These are phyloP conservation scores for Phytophthora sp. DNA, from an alignment of 352 stramenopile species.

Conservation along the genomic window DNA sequence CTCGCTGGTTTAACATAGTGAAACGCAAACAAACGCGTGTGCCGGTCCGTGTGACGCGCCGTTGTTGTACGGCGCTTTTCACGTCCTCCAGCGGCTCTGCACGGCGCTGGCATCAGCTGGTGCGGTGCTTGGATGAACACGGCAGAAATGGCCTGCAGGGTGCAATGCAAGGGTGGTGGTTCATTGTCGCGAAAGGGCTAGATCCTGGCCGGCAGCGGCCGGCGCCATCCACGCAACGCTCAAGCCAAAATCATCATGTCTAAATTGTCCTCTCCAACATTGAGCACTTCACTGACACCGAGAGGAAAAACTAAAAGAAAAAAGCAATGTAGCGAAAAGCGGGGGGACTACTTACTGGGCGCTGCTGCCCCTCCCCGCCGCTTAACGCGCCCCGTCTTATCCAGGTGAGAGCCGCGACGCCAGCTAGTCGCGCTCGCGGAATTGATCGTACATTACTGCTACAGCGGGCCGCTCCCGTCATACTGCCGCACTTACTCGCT, in stretches of 20 bases:
- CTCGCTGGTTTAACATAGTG: constrained; percentile 17
- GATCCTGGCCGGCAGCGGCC: too few species aligned
- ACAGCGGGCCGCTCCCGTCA: constrained; percentile 39
- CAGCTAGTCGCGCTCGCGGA: constrained; percentile 25
- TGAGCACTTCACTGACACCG: constrained; percentile 59
- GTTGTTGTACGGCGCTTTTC: constrained; percentile 22
- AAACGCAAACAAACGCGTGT: constrained; percentile 16
- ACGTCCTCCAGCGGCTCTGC: constrained; percentile 7
- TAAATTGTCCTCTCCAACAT: constrained; percentile 42
- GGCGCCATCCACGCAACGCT: constrained; percentile 11
- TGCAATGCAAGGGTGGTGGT: too few species aligned
- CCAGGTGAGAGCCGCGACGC: constrained; percentile 10
- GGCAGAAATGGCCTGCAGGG: constrained; percentile 12
- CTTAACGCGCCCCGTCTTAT: constrained; percentile 12
- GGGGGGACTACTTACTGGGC: too few species aligned
- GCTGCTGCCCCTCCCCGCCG: too few species aligned
- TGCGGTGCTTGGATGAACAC: constrained; percentile 19
- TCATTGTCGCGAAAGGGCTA: too few species aligned
- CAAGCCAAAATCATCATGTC: constrained; percentile 42
- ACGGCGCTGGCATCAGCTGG: constrained; percentile 4
- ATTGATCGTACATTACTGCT: constrained; percentile 51
- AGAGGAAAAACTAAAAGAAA: constrained; percentile 40
- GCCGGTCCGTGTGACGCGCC: constrained; percentile 22
- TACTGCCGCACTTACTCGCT: constrained; percentile 79
- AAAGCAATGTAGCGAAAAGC: constrained; percentile 28